Evolutionary conservation across 208 protist genomes (phyloP).

Genomic region (Naegleria fowleri): DNA sequence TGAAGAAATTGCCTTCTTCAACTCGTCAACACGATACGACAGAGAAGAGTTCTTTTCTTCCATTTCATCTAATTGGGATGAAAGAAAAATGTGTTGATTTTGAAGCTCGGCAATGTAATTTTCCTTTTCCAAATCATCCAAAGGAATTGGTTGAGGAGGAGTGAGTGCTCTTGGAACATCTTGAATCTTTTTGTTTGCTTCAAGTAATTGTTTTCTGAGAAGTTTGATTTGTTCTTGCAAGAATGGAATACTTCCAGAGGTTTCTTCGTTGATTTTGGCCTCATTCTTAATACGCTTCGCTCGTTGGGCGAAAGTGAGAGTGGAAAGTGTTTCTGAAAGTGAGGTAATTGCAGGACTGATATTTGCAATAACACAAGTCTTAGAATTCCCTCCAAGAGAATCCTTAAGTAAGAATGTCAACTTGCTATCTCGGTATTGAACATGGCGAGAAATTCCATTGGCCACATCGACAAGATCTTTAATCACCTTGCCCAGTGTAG

Average conservation of each 20-base stretch:
- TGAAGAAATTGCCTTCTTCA: neutral
- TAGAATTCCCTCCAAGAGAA: constrained; percentile 27
- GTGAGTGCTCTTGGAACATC: neutral
- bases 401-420: constrained; percentile 28
- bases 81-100: neutral
- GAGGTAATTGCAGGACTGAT: neutral
- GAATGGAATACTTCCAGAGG: neutral
- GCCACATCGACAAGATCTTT: constrained; percentile 7
- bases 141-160: neutral
- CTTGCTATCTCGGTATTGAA: constrained; percentile 31
- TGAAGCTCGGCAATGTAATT: neutral
- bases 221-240: constrained; percentile 3
- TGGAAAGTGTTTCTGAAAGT: neutral
- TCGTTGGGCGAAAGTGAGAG: constrained; percentile 21
- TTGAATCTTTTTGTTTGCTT: neutral
- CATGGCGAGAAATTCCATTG: neutral
- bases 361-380: constrained; percentile 28
- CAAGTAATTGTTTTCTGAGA: neutral
- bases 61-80: neutral
- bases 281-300: constrained; percentile 25
- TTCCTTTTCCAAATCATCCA: neutral
- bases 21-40: neutral
- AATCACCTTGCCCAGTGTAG: constrained; percentile 24
- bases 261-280: constrained; percentile 22
- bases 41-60: neutral